Evolutionary conservation across 805 yeast species (phyloP), one percentile per base, ranked within the genome.

Genomic region (Ogataea chonburiensis): DNA sequence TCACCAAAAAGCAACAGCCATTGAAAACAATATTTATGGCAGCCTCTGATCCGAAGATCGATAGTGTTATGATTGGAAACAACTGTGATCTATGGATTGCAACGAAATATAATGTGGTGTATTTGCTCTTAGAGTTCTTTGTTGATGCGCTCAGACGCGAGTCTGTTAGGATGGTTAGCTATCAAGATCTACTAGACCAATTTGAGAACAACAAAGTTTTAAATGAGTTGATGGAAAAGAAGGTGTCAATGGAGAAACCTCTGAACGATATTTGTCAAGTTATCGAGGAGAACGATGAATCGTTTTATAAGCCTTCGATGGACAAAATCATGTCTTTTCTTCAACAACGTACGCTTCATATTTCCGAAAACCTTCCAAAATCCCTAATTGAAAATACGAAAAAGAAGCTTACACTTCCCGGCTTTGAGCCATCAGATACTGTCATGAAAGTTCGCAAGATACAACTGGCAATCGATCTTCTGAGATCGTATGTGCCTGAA

Each of bases 381-480:
- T 56, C 67, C 7, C 15, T 53, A 4, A 29, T 41, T 11, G 28
- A 37, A 2, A 22, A 36, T 9, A 34, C 51, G 4, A 16, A 38
- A 15, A 35, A 28, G 15, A 41, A 28, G 21, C 41, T 43, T 28
- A 57, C 43, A 31, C 49, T 50, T 34, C 63, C 63, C 65, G 40
- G 40, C n/a, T 35, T 45, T 24, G 34, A 39, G 11, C 53, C 50
- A 3, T 66, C 73, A 3, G 46, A 43, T 3, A 56, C 61, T 6
- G 60, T 71, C 1, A 47, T 68, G n/a, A 42, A 52, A 3, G 49
- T 64, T 3, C 60, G 69, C 12, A 58, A 66, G 13, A 53, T 59
- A 11, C 64, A 63, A 36, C 57, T 68, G 35, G 56, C 81, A 5
- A 57, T 79, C 3, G 69, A 72, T 17, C 55, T 79, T 18, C 42